Evolutionary conservation across 2,329 filamentous ascomycete genomes (phyloP).

Genomic region (Botrytis paeoniae): DNA sequence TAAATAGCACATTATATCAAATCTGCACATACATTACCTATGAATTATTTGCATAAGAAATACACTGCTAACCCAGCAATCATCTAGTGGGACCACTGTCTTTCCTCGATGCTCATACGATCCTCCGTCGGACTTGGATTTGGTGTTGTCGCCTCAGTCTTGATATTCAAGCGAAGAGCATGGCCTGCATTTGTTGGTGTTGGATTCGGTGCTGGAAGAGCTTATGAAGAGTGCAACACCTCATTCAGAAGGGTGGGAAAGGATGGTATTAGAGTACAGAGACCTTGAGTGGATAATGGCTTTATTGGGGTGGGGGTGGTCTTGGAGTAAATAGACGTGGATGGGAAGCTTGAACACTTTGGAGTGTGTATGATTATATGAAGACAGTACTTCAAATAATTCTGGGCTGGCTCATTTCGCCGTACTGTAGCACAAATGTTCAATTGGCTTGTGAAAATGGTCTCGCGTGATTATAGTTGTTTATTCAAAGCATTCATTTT

Average conservation of each 20-base stretch:
- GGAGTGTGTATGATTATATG: constrained; percentile 32
- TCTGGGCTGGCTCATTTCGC: neutral
- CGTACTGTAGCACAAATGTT: neutral
- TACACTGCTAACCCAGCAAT: constrained; percentile 15
- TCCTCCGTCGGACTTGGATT: constrained; percentile 94
- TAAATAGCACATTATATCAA: constrained; percentile 40
- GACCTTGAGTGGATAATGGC: constrained; percentile 30
- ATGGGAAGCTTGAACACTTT: constrained; percentile 15
- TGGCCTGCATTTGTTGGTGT: constrained; percentile 96
- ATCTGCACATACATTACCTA: no score
- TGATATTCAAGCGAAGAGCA: constrained; percentile 95
- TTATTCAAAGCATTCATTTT: neutral
- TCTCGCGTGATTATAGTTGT: neutral
- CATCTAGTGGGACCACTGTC: constrained; percentile 90
- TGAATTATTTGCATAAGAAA: constrained; percentile 1
- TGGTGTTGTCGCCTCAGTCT: constrained; percentile 96
- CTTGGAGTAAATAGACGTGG: constrained; percentile 7
- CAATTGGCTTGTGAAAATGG: neutral
- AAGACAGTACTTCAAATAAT: constrained; percentile 9
- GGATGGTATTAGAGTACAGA: constrained; percentile 34
- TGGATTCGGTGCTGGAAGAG: constrained; percentile 92
- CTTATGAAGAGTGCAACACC: constrained; percentile 94
- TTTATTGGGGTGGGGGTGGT: constrained; percentile 15
- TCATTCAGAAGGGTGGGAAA: constrained; percentile 37
- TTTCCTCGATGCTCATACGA: constrained; percentile 96